Evolutionary conservation across 2,329 filamentous ascomycete species (phyloP).

Genomic region (Dichotomopilus funicola): DNA sequence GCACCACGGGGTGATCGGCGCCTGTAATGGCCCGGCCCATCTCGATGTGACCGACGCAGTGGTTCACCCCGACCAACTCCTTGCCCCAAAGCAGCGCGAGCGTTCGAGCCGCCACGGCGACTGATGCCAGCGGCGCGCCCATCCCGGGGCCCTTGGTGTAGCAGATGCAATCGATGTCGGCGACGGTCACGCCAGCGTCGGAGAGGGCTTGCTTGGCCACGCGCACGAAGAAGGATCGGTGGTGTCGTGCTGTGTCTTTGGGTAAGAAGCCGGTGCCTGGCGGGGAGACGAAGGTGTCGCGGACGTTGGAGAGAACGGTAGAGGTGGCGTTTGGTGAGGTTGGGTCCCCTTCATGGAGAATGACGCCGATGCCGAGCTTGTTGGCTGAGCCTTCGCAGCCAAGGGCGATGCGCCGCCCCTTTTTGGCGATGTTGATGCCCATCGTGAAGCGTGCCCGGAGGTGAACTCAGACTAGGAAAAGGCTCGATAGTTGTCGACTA

Average conservation of each 20-base stretch:
- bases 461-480: background rate
- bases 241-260: constrained; percentile 91
- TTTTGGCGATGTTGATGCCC: constrained; percentile 30
- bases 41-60: constrained; percentile 97
- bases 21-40: constrained; percentile 94
- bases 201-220: constrained; percentile 74
- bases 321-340: constrained; percentile 34
- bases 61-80: constrained; percentile 90
- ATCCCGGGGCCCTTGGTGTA: constrained; percentile 95
- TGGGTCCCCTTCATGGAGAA: constrained; percentile 58
- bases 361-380: constrained; percentile 91
- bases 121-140: constrained; percentile 84
- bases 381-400: constrained; percentile 88
- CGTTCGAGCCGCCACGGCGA: constrained; percentile 78
- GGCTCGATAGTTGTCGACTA: background rate
- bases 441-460: constrained; percentile 19
- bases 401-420: constrained; percentile 45
- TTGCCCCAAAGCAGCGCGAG: constrained; percentile 78
- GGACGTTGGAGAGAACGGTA: constrained; percentile 81
- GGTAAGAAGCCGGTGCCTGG: constrained; percentile 92
- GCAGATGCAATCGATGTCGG: constrained; percentile 83
- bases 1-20: constrained; percentile 82
- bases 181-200: constrained; percentile 54
- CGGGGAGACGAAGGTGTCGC: constrained; percentile 87
- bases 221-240: constrained; percentile 75